Evolutionary conservation across 805 yeast genomes (phyloP).

Genomic region (Pichia occidentalis): DNA sequence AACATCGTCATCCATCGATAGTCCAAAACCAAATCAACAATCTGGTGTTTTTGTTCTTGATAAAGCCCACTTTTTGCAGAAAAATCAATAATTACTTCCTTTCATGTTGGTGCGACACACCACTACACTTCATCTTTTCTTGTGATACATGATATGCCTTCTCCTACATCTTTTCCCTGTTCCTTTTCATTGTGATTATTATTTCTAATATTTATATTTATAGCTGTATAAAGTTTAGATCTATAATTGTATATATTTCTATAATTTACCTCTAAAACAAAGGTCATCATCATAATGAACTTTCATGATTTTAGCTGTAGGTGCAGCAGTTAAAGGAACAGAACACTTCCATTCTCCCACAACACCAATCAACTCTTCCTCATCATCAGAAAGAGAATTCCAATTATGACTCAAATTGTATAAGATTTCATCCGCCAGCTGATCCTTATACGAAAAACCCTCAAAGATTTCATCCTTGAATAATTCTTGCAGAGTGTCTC

Average conservation of each 20-base stretch:
- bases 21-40: too few relatives aligned
- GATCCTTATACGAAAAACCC: constrained; percentile 16
- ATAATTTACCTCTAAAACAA: constrained; percentile 9
- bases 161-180: too few relatives aligned
- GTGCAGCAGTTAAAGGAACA: constrained; percentile 51
- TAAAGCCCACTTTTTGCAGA: too few relatives aligned
- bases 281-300: constrained; percentile 21
- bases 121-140: too few relatives aligned
- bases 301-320: constrained; percentile 40
- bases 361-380: constrained; percentile 39
- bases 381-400: constrained; percentile 5
- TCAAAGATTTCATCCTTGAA: constrained; percentile 16
- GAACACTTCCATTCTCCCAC: constrained; percentile 51
- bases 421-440: constrained; percentile 16
- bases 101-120: too few relatives aligned
- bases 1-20: too few relatives aligned
- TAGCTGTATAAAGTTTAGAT: too few relatives aligned
- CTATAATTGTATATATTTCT: neutral
- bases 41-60: too few relatives aligned
- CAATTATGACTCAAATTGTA: constrained; percentile 16
- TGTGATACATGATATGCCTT: too few relatives aligned
- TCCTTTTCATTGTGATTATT: too few relatives aligned
- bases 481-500: constrained; percentile 11
- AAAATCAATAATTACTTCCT: too few relatives aligned
- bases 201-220: too few relatives aligned